Percentiles rank a stretch among this genome's conserved stretches.
Conservation (phyloP, 2,329 filamentous ascomycete species). For the Sclerotiophoma versabilis region DNA sequence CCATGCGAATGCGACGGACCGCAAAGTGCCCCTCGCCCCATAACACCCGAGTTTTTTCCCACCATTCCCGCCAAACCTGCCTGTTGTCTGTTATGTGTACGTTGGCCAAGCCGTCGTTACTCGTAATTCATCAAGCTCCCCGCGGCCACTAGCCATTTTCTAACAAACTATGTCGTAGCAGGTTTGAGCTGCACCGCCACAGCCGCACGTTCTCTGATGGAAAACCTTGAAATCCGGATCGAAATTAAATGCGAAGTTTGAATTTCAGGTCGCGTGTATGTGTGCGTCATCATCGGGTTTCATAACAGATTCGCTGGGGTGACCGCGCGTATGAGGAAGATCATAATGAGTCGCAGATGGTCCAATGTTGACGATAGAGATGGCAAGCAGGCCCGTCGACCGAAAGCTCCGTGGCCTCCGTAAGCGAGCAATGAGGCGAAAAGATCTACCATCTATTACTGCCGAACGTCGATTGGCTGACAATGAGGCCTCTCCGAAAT, state of each 20-base stretch:
- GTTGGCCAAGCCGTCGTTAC: not conserved
- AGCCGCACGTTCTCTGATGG: constrained; percentile 18
- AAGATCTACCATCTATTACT: not conserved
- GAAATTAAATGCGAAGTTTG: not conserved
- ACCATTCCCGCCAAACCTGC: not conserved
- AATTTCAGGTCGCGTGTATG: not conserved
- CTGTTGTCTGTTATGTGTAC: not conserved
- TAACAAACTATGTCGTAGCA: not conserved
- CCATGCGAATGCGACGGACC: too few species aligned
- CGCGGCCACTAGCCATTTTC: not conserved
- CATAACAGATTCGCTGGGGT: not conserved
- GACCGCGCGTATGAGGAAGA: too few species aligned
- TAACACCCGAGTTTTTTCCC: not conserved
- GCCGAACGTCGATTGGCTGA: not conserved
- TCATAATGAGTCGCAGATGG: not conserved
- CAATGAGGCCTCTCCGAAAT: too few species aligned
- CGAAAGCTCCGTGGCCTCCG: not conserved
- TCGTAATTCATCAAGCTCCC: not conserved
- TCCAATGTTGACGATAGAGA: not conserved
- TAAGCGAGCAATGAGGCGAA: not conserved
- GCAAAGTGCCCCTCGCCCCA: not conserved
- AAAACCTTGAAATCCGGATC: constrained; percentile 12
- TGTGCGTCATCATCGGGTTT: not conserved
- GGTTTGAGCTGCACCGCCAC: constrained; percentile 4
- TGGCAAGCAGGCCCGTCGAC: not conserved